Evolutionary conservation across 177 flowering plant species (phyloP), one percentile per base, ranked within the genome.

Genomic region (Vitis hybrid): DNA sequence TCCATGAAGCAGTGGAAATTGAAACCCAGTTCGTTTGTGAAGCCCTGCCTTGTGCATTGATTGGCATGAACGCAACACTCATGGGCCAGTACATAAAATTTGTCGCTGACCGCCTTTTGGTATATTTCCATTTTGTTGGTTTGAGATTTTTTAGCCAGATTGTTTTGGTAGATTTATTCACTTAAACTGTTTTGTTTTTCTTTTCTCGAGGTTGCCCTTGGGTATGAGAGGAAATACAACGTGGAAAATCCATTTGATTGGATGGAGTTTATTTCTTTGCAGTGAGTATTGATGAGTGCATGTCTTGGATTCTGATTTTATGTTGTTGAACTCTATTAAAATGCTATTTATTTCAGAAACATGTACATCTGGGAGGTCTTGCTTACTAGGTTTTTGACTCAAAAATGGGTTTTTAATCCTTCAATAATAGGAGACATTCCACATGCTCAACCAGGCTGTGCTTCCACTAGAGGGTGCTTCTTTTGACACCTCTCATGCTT

Each of bases 221-320:
- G 92, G 6, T 85, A 50, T 76, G 68, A 80, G 65, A 86, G 61
- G 80, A 85, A 73, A 76, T 90, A 90, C 76, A 83, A 85, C 29
- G 87, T 79, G 26, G 88, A 85, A 72, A 92, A 92, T 70, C 97
- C 97, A 10, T 92, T 92, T 80, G 97, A 90, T 59, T 92, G 97
- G 97, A 92, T 92, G 97, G 97, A 92, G 71, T 86, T 90, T 61
- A 92, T 92, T 66, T 89, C 94, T 5, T 81, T 92, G 77, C 92
- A 88, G 95, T 89, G 70, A 87, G 93, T 86, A 63, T 69, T 59
- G 50, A 22, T 66, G 50, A 29, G 2, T 39, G 9, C 19, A 8
- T 22, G 16, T 5, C 16, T 68, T 14, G 3, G n/a, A 8, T 14
- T 66, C 18, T 66, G 5, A 2, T 26, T 26, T 51, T n/a, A 2